These are phyloP conservation scores for Citrullus mucosospermus DNA, from an alignment of 306 rosid species.

Conservation along the genomic window DNA sequence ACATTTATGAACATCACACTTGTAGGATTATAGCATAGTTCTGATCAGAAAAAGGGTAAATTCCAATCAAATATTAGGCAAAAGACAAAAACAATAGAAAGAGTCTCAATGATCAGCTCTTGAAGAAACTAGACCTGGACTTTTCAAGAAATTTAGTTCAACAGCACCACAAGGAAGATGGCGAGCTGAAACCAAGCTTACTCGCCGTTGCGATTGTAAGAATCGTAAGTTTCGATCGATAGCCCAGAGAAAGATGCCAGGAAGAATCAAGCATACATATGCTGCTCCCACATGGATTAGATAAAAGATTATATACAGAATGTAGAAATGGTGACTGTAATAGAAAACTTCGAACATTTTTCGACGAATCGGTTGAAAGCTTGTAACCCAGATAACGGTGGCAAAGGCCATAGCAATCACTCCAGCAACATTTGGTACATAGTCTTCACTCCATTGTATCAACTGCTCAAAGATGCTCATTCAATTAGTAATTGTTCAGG, in stretches of 20 bases:
- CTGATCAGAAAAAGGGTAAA: conserved; percentile 14
- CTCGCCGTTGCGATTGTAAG: conserved; percentile 41
- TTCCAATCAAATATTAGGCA: not conserved
- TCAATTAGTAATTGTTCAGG: not conserved
- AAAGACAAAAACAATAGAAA: not conserved
- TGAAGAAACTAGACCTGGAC: conserved; percentile 14
- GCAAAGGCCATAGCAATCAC: conserved; percentile 37
- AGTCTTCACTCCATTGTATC: conserved; percentile 36
- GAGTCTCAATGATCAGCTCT: not conserved
- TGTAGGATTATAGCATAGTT: conserved; percentile 41
- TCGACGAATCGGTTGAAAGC: conserved; percentile 28
- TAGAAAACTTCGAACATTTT: conserved; percentile 62
- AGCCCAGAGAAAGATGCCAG: conserved; percentile 58
- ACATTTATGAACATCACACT: conserved; percentile 56
- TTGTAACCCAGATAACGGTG: conserved; percentile 41
- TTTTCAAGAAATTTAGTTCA: conserved; percentile 56
- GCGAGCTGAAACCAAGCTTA: conserved; percentile 36
- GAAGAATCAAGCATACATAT: conserved; percentile 40
- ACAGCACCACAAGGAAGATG: conserved; percentile 31
- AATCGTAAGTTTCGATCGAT: conserved; percentile 48
- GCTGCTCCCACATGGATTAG: conserved; percentile 40
- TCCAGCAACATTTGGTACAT: conserved; percentile 51
- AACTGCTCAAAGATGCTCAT: conserved; percentile 6
- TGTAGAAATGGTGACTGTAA: conserved; percentile 58
- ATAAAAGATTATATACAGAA: conserved; percentile 43